Conservation (phyloP, 257 asterid genomes). For the Thymus mandschuricus region DNA sequence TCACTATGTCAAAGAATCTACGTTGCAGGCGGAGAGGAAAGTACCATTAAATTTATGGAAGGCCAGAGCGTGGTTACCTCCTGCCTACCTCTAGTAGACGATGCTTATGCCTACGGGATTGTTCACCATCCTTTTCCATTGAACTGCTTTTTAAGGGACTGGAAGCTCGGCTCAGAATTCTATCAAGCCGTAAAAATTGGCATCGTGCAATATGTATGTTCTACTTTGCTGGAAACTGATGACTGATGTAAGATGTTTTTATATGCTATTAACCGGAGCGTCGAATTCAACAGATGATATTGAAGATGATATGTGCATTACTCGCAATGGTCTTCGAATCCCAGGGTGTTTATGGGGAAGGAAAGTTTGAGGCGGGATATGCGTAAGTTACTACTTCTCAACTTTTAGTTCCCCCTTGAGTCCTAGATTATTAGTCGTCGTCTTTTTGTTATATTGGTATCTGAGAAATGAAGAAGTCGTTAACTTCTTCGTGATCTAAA, state of each 20-base stretch:
- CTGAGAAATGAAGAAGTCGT: background rate
- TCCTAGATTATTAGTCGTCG: background rate
- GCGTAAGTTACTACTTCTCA: constrained; percentile 62
- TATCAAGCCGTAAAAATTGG: constrained; percentile 96
- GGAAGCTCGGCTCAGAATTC: constrained; percentile 94
- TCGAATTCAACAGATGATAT: constrained; percentile 70
- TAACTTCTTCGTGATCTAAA: constrained; percentile 15
- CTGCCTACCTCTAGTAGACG: constrained; percentile 81
- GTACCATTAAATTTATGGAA: constrained; percentile 88
- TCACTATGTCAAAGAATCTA: constrained; percentile 22
- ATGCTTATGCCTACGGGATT: constrained; percentile 91
- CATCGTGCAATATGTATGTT: constrained; percentile 91
- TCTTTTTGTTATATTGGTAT: background rate
- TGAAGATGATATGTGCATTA: constrained; percentile 92
- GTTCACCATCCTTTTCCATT: constrained; percentile 95
- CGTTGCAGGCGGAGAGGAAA: constrained; percentile 87
- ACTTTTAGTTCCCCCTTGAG: background rate
- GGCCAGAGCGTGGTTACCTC: constrained; percentile 58
- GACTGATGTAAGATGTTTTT: background rate
- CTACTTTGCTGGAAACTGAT: constrained; percentile 22
- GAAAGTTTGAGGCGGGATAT: constrained; percentile 88
- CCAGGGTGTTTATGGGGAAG: constrained; percentile 89
- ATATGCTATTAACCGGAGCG: background rate
- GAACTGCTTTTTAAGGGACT: constrained; percentile 64
- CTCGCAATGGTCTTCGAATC: constrained; percentile 77